Percentiles rank a stretch among this genome's conserved stretches.
Evolutionary conservation across 768 basidiomycete species (phyloP).

Genomic region (Lactarius evosmus): DNA sequence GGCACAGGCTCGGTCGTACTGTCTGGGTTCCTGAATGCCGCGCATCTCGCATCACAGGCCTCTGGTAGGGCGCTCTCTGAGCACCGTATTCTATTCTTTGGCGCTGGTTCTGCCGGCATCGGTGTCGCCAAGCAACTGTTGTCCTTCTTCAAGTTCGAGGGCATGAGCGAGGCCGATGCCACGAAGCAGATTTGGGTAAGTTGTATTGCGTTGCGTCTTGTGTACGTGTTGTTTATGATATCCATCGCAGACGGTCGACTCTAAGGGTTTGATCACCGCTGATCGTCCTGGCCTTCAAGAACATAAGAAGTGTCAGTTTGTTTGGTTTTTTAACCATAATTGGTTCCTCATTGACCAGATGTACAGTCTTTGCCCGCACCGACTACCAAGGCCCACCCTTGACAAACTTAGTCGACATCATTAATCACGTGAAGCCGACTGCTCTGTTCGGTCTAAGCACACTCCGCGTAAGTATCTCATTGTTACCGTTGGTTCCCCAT

Average conservation of each 20-base stretch:
- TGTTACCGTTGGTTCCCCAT: conserved; percentile 6
- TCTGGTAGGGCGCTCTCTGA: conserved; percentile 62
- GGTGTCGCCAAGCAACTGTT: conserved; percentile 87
- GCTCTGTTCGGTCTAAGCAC: conserved; percentile 88
- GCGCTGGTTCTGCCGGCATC: conserved; percentile 88
- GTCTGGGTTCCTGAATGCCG: conserved; percentile 86
- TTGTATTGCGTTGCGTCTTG: background rate
- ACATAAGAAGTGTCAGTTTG: conserved; percentile 72
- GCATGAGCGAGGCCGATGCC: conserved; percentile 74
- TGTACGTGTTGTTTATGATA: background rate
- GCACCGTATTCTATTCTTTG: conserved; percentile 89
- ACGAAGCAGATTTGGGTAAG: conserved; percentile 68
- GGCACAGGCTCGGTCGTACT: conserved; percentile 89
- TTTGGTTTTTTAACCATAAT: background rate
- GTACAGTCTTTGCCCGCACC: conserved; percentile 71
- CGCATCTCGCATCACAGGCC: conserved; percentile 67
- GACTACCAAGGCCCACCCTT: conserved; percentile 79
- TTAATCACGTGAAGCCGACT: conserved; percentile 81
- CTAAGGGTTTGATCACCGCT: conserved; percentile 80
- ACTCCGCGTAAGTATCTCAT: conserved; percentile 47
- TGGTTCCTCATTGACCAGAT: conserved; percentile 12
- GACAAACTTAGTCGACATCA: conserved; percentile 73
- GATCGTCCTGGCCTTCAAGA: conserved; percentile 68
- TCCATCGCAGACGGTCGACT: conserved; percentile 51
- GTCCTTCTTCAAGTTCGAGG: conserved; percentile 84